Evolutionary conservation across 495 filamentous ascomycete genomes (phyloP).

Genomic region (Aspergillus diversus): DNA sequence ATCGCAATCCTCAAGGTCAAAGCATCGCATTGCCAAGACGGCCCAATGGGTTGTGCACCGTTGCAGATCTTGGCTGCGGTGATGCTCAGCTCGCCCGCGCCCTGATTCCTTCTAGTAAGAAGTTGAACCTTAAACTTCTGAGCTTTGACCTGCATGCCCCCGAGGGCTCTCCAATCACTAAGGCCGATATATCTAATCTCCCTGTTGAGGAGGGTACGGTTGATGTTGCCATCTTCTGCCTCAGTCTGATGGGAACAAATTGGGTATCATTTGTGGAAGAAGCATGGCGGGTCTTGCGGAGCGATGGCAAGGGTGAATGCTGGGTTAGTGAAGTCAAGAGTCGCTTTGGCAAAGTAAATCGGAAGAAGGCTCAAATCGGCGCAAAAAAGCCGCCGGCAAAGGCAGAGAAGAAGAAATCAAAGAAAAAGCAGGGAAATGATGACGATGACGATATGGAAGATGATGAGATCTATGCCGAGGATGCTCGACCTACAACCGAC

Average conservation of each 20-base stretch:
- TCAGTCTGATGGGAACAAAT: slow-evolving; percentile 98
- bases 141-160: slow-evolving; percentile 70
- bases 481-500: slow-evolving; percentile 41
- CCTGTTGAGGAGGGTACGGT: slow-evolving; percentile 71
- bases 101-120: slow-evolving; percentile 57
- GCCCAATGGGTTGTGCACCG: slow-evolving; percentile 64
- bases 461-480: slow-evolving; percentile 51
- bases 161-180: slow-evolving; percentile 68
- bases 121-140: slow-evolving; percentile 68
- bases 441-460: slow-evolving; percentile 50
- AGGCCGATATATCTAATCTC: slow-evolving; percentile 84
- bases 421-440: slow-evolving; percentile 40
- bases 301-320: slow-evolving; percentile 83
- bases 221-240: slow-evolving; percentile 89
- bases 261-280: slow-evolving; percentile 96
- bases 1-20: slow-evolving; percentile 27
- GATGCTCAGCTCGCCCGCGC: slow-evolving; percentile 70
- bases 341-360: slow-evolving; percentile 72
- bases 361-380: slow-evolving; percentile 59
- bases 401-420: slow-evolving; percentile 51
- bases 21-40: slow-evolving; percentile 50
- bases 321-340: slow-evolving; percentile 98
- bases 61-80: slow-evolving; percentile 86
- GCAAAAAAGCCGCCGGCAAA: slow-evolving; percentile 67
- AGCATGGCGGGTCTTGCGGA: slow-evolving; percentile 80